phyloP scores from a whole-genome alignment of 495 filamentous ascomycete species.

The Clohesyomyces aquaticus region DNA sequence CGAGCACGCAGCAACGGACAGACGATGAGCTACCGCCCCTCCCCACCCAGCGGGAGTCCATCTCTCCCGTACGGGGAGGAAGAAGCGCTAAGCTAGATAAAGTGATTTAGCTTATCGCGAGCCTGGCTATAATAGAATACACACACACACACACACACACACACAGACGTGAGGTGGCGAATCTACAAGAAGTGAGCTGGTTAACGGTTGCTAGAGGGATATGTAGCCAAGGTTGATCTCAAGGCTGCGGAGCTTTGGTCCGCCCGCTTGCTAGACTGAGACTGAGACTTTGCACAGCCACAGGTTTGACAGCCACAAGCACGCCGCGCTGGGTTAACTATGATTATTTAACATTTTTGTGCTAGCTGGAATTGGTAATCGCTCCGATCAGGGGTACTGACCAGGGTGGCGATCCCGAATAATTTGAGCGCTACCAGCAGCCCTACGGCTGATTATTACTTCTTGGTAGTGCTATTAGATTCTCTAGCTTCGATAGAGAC shows the following conservation, averaged over 20 bases:
- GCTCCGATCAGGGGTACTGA: slow-evolving; percentile 19
- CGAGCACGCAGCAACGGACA: slow-evolving; percentile 5
- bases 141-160: too few relatives aligned
- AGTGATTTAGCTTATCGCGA: not conserved
- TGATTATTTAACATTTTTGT: slow-evolving; percentile 18
- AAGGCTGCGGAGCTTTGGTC: too few relatives aligned
- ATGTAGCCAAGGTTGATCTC: too few relatives aligned
- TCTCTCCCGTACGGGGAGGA: slow-evolving; percentile 1
- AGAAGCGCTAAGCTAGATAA: not conserved
- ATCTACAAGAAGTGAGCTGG: too few relatives aligned
- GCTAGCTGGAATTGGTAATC: slow-evolving; percentile 28
- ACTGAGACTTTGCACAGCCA: too few relatives aligned
- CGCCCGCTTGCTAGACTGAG: too few relatives aligned
- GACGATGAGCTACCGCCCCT: slow-evolving; percentile 11
- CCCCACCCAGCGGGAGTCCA: slow-evolving; percentile 7
- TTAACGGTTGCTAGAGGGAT: too few relatives aligned
- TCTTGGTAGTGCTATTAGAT: slow-evolving; percentile 21
- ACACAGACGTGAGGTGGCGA: too few relatives aligned
- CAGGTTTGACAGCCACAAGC: too few relatives aligned
- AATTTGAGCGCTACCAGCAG: slow-evolving; percentile 12
- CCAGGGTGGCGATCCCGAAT: slow-evolving; percentile 18
- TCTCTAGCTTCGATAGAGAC: slow-evolving; percentile 21
- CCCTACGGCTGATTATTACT: slow-evolving; percentile 26
- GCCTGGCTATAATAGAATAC: too few relatives aligned
- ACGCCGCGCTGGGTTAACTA: too few relatives aligned